A percentile compares a stretch with the other conserved stretches of the same genome.
Conservation (phyloP, 495 filamentous ascomycete genomes). For the Cryomyces antarcticus region DNA sequence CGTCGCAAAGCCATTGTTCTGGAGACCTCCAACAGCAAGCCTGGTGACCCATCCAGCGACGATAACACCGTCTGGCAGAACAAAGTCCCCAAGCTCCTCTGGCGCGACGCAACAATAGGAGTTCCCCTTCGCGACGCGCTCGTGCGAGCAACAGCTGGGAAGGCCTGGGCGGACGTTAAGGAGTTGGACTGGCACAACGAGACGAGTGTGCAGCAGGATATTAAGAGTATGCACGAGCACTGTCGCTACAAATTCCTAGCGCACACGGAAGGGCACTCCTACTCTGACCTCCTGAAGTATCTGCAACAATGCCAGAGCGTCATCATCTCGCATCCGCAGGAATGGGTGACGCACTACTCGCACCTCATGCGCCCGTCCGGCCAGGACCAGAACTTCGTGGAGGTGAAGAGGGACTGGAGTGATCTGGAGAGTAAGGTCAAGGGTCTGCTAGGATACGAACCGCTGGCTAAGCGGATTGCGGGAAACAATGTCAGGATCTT, state of each 20-base stretch:
- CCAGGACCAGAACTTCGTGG: constrained; percentile 37
- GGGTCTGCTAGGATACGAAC: constrained; percentile 26
- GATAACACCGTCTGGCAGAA: constrained; percentile 14
- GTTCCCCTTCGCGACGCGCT: constrained; percentile 24
- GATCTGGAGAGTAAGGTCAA: constrained; percentile 33
- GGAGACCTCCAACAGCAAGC: no score
- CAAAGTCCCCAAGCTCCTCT: constrained; percentile 46
- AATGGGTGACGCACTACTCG: constrained; percentile 25
- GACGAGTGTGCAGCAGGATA: constrained; percentile 15
- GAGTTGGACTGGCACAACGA: constrained; percentile 26
- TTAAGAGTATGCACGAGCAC: constrained; percentile 32
- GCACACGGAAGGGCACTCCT: constrained; percentile 35
- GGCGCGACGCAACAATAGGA: constrained; percentile 31
- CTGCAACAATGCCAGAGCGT: constrained; percentile 39
- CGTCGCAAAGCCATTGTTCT: constrained; percentile 19
- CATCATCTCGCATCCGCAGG: constrained; percentile 25
- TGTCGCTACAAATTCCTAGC: constrained; percentile 38
- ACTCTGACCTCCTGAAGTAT: constrained; percentile 38
- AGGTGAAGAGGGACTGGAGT: constrained; percentile 32
- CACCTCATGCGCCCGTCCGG: constrained; percentile 24
- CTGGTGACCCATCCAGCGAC: constrained; percentile 1
- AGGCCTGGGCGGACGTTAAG: constrained; percentile 31
- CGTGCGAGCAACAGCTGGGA: constrained; percentile 22
- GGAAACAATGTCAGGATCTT: constrained; percentile 9
- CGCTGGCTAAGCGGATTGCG: constrained; percentile 23